These are phyloP conservation scores for Stenogyne calaminthoides DNA, from an alignment of 305 asterid genomes.

Conservation along the genomic window DNA sequence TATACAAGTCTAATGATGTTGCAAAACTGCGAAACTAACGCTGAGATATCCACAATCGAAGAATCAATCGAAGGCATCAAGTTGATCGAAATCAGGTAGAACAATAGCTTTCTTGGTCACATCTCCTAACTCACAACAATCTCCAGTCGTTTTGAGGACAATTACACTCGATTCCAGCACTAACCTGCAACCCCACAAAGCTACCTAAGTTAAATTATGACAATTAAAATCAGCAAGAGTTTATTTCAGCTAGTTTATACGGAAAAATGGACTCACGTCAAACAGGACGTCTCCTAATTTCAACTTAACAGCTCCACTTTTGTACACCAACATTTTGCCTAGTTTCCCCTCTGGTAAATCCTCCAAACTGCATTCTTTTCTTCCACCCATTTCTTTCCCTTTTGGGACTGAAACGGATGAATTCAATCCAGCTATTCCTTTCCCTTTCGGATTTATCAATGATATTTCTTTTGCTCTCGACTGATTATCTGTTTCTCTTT, in stretches of 20 bases:
- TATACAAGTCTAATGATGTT: neutral
- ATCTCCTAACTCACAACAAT: conserved; percentile 51
- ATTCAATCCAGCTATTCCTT: conserved; percentile 32
- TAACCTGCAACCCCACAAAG: conserved; percentile 52
- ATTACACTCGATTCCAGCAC: conserved; percentile 42
- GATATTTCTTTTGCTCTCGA: neutral
- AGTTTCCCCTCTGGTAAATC: conserved; percentile 56
- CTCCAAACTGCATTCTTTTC: conserved; percentile 37
- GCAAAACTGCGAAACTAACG: neutral
- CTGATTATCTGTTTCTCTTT: conserved; percentile 24
- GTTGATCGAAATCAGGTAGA: conserved; percentile 51
- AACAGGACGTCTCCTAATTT: conserved; percentile 63
- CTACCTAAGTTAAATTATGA: neutral
- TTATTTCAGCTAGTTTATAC: neutral
- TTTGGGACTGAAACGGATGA: conserved; percentile 25
- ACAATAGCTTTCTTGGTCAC: conserved; percentile 45
- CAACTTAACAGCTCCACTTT: conserved; percentile 73
- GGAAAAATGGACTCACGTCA: conserved; percentile 57
- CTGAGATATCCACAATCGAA: neutral
- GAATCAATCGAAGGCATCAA: conserved; percentile 34
- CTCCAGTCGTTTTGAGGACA: conserved; percentile 42
- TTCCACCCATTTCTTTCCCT: conserved; percentile 42
- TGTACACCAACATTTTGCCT: conserved; percentile 84
- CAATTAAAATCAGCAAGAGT: neutral
- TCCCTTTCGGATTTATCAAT: conserved; percentile 35